Evolutionary conservation across 441 rosid species (phyloP).

Genomic region (Aquilaria agallochum): DNA sequence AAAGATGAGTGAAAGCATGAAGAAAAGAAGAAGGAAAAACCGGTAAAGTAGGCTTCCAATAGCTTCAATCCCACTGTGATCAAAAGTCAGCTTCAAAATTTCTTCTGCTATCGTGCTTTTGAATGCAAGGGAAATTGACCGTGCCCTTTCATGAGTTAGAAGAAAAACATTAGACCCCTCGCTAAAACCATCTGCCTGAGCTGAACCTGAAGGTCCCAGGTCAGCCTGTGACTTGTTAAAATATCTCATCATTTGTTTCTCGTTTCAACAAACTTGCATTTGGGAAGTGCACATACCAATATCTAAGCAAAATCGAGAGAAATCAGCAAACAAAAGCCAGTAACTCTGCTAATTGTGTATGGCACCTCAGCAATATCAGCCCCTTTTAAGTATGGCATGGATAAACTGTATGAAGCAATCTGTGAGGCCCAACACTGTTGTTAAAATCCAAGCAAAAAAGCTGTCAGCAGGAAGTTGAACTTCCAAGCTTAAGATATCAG

Average conservation of each 20-base stretch:
- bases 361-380: slow-evolving; percentile 41
- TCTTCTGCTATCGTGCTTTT: slow-evolving; percentile 48
- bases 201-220: slow-evolving; percentile 44
- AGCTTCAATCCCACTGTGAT: slow-evolving; percentile 24
- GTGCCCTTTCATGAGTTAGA: slow-evolving; percentile 73
- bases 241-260: too few relatives aligned
- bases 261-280: too few relatives aligned
- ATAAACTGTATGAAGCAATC: slow-evolving; percentile 63
- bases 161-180: slow-evolving; percentile 31
- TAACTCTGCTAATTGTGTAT: neutral
- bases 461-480: slow-evolving; percentile 60
- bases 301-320: neutral
- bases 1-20: neutral
- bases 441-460: slow-evolving; percentile 62
- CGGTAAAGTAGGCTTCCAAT: slow-evolving; percentile 65
- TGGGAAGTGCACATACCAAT: neutral
- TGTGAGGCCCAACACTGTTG: slow-evolving; percentile 47
- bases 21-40: slow-evolving; percentile 31
- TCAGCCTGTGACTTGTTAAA: slow-evolving; percentile 36
- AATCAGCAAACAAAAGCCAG: slow-evolving; percentile 6
- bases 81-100: slow-evolving; percentile 46
- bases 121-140: slow-evolving; percentile 73
- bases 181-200: slow-evolving; percentile 28
- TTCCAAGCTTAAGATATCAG: slow-evolving; percentile 38
- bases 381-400: slow-evolving; percentile 41